Percentiles rank a stretch among this genome's conserved stretches.
Evolutionary conservation across 139 green algal species (phyloP).

Genomic region (Chlorella sorokiniana): DNA sequence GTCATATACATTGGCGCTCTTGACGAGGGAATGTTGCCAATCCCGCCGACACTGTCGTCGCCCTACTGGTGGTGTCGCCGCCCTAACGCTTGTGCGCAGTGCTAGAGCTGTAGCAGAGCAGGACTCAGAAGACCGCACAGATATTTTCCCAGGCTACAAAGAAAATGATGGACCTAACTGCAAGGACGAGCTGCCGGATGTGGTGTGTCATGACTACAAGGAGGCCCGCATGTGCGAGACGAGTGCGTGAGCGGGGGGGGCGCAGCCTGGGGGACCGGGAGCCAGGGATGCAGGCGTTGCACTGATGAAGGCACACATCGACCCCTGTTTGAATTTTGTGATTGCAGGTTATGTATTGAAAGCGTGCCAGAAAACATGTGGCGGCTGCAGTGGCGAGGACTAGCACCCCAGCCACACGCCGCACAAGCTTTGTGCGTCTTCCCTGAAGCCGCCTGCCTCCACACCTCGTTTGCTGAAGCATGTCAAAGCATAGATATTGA

Average conservation of each 20-base stretch:
- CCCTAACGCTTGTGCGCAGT: neutral
- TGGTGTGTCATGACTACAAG: slow-evolving; percentile 7
- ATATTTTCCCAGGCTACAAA: slow-evolving; percentile 17
- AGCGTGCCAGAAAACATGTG: slow-evolving; percentile 4
- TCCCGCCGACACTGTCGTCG: too few species aligned
- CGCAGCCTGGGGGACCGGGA: too few species aligned
- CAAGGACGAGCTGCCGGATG: neutral
- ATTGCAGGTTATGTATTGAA: slow-evolving; percentile 14
- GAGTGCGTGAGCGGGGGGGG: neutral
- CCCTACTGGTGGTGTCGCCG: too few species aligned
- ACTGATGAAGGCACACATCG: neutral
- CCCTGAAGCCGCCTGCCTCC: too few species aligned
- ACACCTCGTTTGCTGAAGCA: too few species aligned
- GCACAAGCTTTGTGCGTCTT: too few species aligned
- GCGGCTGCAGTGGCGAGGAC: neutral
- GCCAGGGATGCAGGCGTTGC: neutral
- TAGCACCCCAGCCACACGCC: too few species aligned
- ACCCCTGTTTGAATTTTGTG: neutral
- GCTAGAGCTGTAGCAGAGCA: neutral
- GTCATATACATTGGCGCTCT: too few species aligned
- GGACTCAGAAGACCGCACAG: neutral
- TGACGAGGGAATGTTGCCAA: too few species aligned
- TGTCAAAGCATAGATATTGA: too few species aligned
- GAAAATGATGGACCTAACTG: slow-evolving; percentile 3
- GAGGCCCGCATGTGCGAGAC: slow-evolving; percentile 7